Evolutionary conservation across 495 filamentous ascomycete species (phyloP).

Genomic region (Trichoderma erinaceum): DNA sequence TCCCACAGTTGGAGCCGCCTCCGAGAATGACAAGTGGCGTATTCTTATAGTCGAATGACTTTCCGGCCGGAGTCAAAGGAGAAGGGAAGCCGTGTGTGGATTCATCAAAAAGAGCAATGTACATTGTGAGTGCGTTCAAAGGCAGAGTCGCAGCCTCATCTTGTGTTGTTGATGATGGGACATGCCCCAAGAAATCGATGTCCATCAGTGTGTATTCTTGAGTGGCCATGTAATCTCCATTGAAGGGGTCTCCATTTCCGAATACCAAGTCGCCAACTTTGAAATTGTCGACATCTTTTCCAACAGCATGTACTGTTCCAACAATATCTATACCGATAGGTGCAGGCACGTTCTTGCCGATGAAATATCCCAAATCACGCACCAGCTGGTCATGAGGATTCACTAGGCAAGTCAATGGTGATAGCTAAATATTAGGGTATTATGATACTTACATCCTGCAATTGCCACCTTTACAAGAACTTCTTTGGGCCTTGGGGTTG

Average conservation of each 20-base stretch:
- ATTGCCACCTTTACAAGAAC: background rate
- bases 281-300: background rate
- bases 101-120: background rate
- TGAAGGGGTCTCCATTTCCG: background rate
- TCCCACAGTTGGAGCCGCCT: slow-evolving; percentile 1
- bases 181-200: background rate
- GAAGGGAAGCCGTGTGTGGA: background rate
- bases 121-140: background rate
- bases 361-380: background rate
- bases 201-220: background rate
- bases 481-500: background rate
- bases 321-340: background rate
- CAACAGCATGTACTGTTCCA: background rate
- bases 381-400: background rate
- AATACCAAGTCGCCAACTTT: background rate
- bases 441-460: background rate
- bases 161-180: background rate
- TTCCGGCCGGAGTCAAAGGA: background rate
- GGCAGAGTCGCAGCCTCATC: background rate
- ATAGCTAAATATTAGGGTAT: background rate
- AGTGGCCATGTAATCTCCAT: background rate
- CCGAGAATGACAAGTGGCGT: background rate
- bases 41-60: background rate
- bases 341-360: background rate
- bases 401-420: background rate